These are phyloP conservation scores for Cercospora citrullina DNA, from an alignment of 2,329 filamentous ascomycete genomes.

Conservation along the genomic window DNA sequence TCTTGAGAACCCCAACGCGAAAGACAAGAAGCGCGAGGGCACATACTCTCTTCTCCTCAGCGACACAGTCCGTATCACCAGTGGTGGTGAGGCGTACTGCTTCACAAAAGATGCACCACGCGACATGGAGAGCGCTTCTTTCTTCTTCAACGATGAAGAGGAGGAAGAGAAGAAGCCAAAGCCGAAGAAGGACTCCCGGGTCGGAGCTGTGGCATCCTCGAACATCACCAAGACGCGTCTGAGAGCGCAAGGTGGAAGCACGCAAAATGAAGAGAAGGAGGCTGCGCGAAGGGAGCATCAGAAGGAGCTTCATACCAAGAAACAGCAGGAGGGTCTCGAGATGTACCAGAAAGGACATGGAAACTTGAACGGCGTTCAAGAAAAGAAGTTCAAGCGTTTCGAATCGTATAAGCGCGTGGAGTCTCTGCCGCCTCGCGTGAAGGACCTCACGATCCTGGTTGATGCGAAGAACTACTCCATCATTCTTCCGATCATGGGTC, in stretches of 20 bases:
- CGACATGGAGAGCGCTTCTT: conserved; percentile 90
- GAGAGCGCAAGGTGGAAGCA: conserved; percentile 83
- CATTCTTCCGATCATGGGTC: conserved; percentile 93
- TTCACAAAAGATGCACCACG: conserved; percentile 93
- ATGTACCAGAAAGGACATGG: conserved; percentile 83
- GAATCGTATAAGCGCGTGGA: conserved; percentile 99
- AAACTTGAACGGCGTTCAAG: conserved; percentile 82
- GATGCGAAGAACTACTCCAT: conserved; percentile 88
- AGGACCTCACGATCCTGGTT: conserved; percentile 84
- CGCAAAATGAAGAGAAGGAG: conserved; percentile 86
- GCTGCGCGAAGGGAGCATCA: conserved; percentile 86
- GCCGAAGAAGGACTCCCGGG: conserved; percentile 77
- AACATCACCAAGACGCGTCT: conserved; percentile 95
- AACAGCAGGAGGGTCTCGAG: conserved; percentile 82
- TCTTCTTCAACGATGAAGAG: conserved; percentile 98
- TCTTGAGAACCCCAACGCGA: conserved; percentile 79
- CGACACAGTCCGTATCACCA: conserved; percentile 83
- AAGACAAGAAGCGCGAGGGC: conserved; percentile 81
- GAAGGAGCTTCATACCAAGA: conserved; percentile 82
- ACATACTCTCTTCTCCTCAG: conserved; percentile 86
- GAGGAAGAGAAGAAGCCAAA: conserved; percentile 83
- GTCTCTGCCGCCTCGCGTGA: conserved; percentile 79
- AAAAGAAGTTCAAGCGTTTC: conserved; percentile 98
- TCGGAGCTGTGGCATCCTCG: conserved; percentile 85
- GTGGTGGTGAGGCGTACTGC: conserved; percentile 72